phyloP scores from a whole-genome alignment of 768 basidiomycete species.

The Pisolithus tinctorius region DNA sequence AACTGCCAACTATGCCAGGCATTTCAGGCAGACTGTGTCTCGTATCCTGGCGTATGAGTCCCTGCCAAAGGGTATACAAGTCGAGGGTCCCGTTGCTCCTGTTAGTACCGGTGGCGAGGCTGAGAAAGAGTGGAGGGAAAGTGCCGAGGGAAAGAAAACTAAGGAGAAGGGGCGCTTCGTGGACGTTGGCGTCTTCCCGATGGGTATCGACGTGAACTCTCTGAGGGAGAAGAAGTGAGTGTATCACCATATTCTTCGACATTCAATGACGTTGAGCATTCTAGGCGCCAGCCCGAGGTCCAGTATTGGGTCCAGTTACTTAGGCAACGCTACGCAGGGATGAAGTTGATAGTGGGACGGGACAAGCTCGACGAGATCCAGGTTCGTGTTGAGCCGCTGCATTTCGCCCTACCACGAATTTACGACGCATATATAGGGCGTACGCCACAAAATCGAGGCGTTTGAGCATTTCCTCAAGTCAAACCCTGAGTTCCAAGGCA shows the following conservation, averaged over 20 bases:
- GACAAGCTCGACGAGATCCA: slow-evolving; percentile 88
- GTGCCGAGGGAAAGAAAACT: not conserved
- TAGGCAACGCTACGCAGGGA: slow-evolving; percentile 76
- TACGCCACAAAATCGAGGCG: slow-evolving; percentile 75
- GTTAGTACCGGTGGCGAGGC: slow-evolving; percentile 1
- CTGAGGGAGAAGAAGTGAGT: slow-evolving; percentile 61
- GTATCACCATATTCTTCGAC: not conserved
- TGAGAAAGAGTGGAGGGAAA: not conserved
- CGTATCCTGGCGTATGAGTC: slow-evolving; percentile 78
- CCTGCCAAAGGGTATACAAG: slow-evolving; percentile 75
- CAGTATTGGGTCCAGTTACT: slow-evolving; percentile 75
- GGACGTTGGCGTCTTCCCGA: slow-evolving; percentile 83
- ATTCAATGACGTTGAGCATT: slow-evolving; percentile 6
- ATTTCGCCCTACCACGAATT: not conserved
- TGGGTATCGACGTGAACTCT: slow-evolving; percentile 77
- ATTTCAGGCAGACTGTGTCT: slow-evolving; percentile 79
- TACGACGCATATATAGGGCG: slow-evolving; percentile 40
- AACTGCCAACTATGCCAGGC: slow-evolving; percentile 74
- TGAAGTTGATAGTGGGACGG: slow-evolving; percentile 82
- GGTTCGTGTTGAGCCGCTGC: slow-evolving; percentile 22
- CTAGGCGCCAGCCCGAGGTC: slow-evolving; percentile 68
- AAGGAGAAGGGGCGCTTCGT: slow-evolving; percentile 51
- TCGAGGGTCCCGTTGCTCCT: slow-evolving; percentile 26
- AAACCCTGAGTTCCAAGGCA: slow-evolving; percentile 73
- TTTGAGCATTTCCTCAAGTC: slow-evolving; percentile 79